phyloP scores from a whole-genome alignment of 192 early-diverging fungal species.

The Podila horticola region DNA sequence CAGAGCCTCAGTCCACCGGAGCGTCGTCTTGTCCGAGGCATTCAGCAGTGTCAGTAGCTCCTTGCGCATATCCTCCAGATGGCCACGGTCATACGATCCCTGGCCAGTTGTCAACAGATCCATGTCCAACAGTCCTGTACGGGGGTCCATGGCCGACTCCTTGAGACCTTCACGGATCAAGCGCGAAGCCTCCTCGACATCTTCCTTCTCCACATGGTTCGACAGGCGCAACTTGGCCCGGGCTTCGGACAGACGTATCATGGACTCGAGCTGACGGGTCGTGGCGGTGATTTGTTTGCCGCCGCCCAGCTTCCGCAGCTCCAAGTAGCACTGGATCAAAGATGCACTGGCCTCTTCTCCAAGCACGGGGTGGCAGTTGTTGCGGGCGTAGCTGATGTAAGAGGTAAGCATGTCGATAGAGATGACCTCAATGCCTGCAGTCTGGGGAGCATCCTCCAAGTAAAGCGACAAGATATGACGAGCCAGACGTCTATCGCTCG shows the following conservation, averaged over 20 bases:
- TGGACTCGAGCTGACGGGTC: conserved; percentile 94
- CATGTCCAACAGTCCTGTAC: conserved; percentile 93
- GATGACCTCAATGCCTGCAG: conserved; percentile 57
- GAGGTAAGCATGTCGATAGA: conserved; percentile 86
- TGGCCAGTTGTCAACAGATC: conserved; percentile 93
- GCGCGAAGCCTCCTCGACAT: conserved; percentile 91
- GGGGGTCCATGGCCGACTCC: conserved; percentile 91
- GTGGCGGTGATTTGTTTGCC: conserved; percentile 87
- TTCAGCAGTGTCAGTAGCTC: conserved; percentile 59
- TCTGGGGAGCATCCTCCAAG: conserved; percentile 68
- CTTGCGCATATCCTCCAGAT: conserved; percentile 66
- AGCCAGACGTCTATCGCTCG: conserved; percentile 86
- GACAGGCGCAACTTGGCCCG: conserved; percentile 92
- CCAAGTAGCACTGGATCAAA: conserved; percentile 85
- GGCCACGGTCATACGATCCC: conserved; percentile 75
- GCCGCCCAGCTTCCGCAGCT: conserved; percentile 80
- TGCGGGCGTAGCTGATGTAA: conserved; percentile 92
- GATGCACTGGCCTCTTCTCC: conserved; percentile 78
- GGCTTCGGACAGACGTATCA: conserved; percentile 96
- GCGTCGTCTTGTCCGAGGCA: conserved; percentile 33
- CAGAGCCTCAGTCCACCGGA: conserved; percentile 54
- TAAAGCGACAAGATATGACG: conserved; percentile 91
- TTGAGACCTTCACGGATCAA: conserved; percentile 91
- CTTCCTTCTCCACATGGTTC: conserved; percentile 72
- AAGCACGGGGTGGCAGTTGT: conserved; percentile 79